Evolutionary conservation across 2,329 filamentous ascomycete genomes (phyloP), one percentile per base, ranked within the genome.

Genomic region (Exophiala oligosperma): DNA sequence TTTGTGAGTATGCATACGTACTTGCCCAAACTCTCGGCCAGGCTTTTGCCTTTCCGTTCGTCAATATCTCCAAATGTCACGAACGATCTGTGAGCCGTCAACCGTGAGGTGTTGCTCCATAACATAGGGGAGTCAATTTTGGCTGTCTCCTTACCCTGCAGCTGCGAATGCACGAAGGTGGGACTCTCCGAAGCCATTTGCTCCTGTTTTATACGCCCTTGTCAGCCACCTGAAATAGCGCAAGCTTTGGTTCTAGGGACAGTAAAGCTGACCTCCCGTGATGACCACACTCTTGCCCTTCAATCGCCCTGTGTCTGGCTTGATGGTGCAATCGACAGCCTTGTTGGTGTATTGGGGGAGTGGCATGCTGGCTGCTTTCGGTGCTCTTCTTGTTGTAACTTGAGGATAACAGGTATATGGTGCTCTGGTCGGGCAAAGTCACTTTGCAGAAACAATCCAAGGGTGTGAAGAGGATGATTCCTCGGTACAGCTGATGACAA

Each of bases 41-140:
- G 32, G 11, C 44, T 52, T 75, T 72, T 67, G 73, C 74, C 51
- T 72, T 70, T 70, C 74, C 75, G 69, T 73, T 76, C 57, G 69
- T 72, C 57, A 60, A 71, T 55, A 68, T 77, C 54, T 41, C 66
- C 54, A 66, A 69, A 57, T 57, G 59, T 52, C 63, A 66, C 59
- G 32, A 49, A 49, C 8, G 59, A 51, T 21, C 59, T 61, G 26
- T 7, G 7, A 24, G 7, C 26, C 17, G 7, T 7, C 26, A 28
- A 4, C 26, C 7, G 26, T 28, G 26, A 28, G 26, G 26, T 28
- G 26, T 28, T 4, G 26, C 7, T 28, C 26, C 26, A 28, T 28
- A 4, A 17, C 17, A 17, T 17, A 17, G 17, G 17, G 17, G 17
- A 17, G 26, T 28, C 26, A 28, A 28, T 4, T 28, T 7, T 4